These are phyloP conservation scores for Beta vulgaris DNA, from an alignment of 148 eudicot species.

Conservation along the genomic window DNA sequence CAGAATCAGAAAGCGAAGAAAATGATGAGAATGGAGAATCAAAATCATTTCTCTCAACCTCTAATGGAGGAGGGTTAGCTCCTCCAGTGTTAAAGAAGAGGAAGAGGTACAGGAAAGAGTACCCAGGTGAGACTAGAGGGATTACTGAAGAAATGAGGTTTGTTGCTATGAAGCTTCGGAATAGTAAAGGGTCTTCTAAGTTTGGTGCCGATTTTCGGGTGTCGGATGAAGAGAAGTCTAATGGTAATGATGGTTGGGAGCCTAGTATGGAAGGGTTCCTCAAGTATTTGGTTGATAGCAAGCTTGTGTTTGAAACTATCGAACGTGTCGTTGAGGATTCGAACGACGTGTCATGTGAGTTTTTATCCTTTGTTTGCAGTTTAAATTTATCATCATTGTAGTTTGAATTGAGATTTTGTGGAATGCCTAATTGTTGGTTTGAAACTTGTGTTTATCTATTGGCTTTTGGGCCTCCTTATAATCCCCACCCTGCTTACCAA, in stretches of 20 bases:
- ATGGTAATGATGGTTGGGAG: slow-evolving; percentile 46
- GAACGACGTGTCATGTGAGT: slow-evolving; percentile 82
- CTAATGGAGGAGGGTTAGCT: slow-evolving; percentile 2
- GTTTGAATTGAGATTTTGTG: not conserved
- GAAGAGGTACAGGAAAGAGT: slow-evolving; percentile 62
- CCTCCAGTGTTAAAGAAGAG: slow-evolving; percentile 52
- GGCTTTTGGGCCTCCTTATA: not conserved
- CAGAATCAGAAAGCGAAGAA: not conserved
- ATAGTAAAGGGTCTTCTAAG: slow-evolving; percentile 33
- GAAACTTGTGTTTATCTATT: not conserved
- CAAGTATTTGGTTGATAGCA: slow-evolving; percentile 75
- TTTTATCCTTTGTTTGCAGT: not conserved
- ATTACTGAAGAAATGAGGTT: slow-evolving; percentile 91
- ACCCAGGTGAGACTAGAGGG: slow-evolving; percentile 79
- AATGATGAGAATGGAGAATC: not conserved
- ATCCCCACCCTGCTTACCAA: not conserved
- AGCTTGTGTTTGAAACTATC: slow-evolving; percentile 63
- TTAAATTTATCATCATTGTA: too few relatives aligned
- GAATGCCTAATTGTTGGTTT: not conserved
- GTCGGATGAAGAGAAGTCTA: slow-evolving; percentile 17
- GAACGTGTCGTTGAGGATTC: slow-evolving; percentile 84
- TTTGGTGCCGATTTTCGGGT: not conserved
- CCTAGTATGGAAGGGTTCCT: slow-evolving; percentile 70
- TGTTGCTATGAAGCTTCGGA: slow-evolving; percentile 82
- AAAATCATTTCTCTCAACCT: not conserved